Evolutionary conservation across 768 basidiomycete species (phyloP), one percentile per base, ranked within the genome.

Genomic region (Hericium rajendrae): DNA sequence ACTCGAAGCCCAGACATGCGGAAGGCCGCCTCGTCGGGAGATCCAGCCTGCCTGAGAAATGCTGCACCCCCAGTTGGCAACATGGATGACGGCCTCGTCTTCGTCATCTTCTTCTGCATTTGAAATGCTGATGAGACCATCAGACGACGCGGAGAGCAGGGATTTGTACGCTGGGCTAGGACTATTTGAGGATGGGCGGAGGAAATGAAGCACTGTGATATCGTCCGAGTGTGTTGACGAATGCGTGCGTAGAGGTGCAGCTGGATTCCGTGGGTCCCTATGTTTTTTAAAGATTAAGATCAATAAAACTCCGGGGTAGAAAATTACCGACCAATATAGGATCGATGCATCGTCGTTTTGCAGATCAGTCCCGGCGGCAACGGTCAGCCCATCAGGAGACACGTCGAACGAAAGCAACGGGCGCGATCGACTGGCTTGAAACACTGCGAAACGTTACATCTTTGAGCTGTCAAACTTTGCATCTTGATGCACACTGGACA

Each of bases 211-310:
- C 4, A 81, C 76, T 0, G 94, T 95, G 57, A 97, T 82, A 66
- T 97, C 94, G 69, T 97, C 94, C 2, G 93, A 94, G 66, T 97
- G 94, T 0, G 91, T 92, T 2, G 88, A 90, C 3, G 81, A 73
- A 69, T 97, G 93, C n/a, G 74, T 76, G 37, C 89, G 82, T 1
- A 91, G 66, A 4, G 86, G 87, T 1, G 79, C 76, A 2, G 74
- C 76, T 10, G 91, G 83, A 55, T 83, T 81, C n/a, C 94, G 82
- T 18, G 86, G 86, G 68, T 97, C 94, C 91, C 91, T 93, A 53
- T 38, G 22, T 12, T 41, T 20, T 13, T 22, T 39, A 28, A 11
- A 37, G 41, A 15, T 46, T 57, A 22, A 48, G 32, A 15, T 57
- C 50, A 24, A 51, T n/a, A 48, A 40, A 41, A 57, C 63, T 24